A percentile compares a stretch with the other conserved stretches of the same genome.
phyloP scores from a whole-genome alignment of 371 early-diverging fungal species.

The Gilbertella persicaria region DNA sequence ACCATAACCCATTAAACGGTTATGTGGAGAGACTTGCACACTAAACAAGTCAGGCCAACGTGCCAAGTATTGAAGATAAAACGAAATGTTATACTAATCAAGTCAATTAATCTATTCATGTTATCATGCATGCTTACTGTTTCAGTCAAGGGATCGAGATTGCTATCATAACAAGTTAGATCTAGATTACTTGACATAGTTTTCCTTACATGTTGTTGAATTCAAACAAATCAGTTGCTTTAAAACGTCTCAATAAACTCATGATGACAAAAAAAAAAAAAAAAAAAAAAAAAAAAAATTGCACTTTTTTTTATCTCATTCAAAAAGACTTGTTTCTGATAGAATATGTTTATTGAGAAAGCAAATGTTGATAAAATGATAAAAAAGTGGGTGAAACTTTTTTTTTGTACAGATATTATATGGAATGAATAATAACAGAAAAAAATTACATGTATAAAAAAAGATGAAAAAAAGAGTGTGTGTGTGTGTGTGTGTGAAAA shows the following conservation, averaged over 20 bases:
- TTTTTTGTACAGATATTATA: too few relatives aligned
- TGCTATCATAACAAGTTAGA: slow-evolving; percentile 46
- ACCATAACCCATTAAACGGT: slow-evolving; percentile 88
- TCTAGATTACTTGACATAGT: neutral
- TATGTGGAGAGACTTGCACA: slow-evolving; percentile 77
- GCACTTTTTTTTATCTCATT: too few relatives aligned
- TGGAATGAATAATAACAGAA: too few relatives aligned
- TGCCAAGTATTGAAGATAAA: slow-evolving; percentile 91
- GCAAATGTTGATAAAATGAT: too few relatives aligned
- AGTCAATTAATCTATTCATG: too few relatives aligned
- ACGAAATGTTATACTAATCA: slow-evolving; percentile 91
- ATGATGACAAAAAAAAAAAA: slow-evolving; percentile 13
- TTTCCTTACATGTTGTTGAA: slow-evolving; percentile 82
- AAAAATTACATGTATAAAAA: too few relatives aligned
- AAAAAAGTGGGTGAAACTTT: too few relatives aligned
- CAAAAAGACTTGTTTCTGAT: too few relatives aligned
- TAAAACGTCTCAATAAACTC: slow-evolving; percentile 56
- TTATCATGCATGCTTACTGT: too few relatives aligned
- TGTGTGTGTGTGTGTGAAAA: too few relatives aligned
- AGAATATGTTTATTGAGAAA: too few relatives aligned
- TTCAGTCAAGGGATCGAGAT: slow-evolving; percentile 87
- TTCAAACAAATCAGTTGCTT: slow-evolving; percentile 84
- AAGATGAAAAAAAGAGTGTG: too few relatives aligned
- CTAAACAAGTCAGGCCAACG: slow-evolving; percentile 95
- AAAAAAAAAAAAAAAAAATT: neutral